phyloP scores from a whole-genome alignment of 208 protist species.

The Trypanosoma boissoni region DNA sequence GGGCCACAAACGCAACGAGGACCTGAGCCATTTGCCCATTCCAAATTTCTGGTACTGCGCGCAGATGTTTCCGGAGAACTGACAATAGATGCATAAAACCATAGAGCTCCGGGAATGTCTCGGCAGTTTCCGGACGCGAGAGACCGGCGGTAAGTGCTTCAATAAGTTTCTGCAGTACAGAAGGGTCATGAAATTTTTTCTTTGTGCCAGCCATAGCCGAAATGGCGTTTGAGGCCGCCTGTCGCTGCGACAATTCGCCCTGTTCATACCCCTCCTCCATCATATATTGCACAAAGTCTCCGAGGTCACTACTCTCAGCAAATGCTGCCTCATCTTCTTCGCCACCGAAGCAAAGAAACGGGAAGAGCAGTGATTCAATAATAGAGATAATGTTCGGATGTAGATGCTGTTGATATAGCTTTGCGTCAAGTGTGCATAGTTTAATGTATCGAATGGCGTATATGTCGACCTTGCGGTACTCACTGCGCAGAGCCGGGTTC shows the following conservation, averaged over 20 bases:
- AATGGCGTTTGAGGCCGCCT: conserved; percentile 79
- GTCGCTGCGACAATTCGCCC: conserved; percentile 63
- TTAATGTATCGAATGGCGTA: conserved; percentile 82
- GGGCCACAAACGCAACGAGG: conserved; percentile 72
- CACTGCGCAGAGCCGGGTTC: conserved; percentile 3
- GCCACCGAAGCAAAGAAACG: conserved; percentile 72
- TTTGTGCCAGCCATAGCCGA: conserved; percentile 64
- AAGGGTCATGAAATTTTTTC: conserved; percentile 73
- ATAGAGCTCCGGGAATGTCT: conserved; percentile 61
- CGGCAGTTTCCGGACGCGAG: conserved; percentile 36
- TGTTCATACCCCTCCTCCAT: conserved; percentile 72
- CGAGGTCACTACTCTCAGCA: conserved; percentile 59
- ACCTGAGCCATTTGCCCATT: conserved; percentile 70
- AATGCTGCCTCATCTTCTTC: conserved; percentile 79
- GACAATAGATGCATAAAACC: conserved; percentile 83
- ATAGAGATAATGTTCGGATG: conserved; percentile 60
- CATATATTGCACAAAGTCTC: conserved; percentile 85
- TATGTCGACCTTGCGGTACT: conserved; percentile 72
- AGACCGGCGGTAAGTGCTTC: conserved; percentile 56
- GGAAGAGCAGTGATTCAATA: conserved; percentile 77
- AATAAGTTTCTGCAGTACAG: conserved; percentile 59
- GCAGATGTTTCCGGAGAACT: conserved; percentile 76
- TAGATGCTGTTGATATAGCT: conserved; percentile 57
- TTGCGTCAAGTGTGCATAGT: conserved; percentile 63
- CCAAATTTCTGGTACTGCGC: conserved; percentile 68